Percentiles rank a stretch among this genome's conserved stretches.
Evolutionary conservation across 169 alveolate species (phyloP).

Genomic region (Eimeria maxima): DNA sequence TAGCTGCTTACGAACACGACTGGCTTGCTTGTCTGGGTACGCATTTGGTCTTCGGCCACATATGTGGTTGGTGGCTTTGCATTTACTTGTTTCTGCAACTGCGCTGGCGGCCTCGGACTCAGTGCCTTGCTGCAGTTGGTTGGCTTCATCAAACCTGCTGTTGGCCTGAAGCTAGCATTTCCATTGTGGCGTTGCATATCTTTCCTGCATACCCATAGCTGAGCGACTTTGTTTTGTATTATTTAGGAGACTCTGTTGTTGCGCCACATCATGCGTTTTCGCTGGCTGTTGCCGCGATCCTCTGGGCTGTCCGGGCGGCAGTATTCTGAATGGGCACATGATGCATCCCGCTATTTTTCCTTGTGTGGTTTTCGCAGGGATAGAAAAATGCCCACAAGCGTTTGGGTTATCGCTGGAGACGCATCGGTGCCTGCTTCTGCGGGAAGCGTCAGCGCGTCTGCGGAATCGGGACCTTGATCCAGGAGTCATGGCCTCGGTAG

Average conservation of each 20-base stretch:
- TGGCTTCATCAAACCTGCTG: background rate
- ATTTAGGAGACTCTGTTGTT: background rate
- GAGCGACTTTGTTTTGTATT: background rate
- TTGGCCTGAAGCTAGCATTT: background rate
- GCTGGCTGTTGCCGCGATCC: background rate
- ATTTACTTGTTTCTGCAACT: background rate
- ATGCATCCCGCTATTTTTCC: background rate
- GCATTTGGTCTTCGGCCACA: background rate
- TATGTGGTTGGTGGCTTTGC: background rate
- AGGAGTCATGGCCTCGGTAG: background rate
- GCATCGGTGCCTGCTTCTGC: slow-evolving; percentile 72
- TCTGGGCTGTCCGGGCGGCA: background rate
- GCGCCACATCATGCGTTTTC: background rate
- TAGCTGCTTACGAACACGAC: slow-evolving; percentile 77
- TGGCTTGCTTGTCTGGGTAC: slow-evolving; percentile 75
- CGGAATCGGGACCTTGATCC: slow-evolving; percentile 8
- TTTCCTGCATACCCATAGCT: background rate
- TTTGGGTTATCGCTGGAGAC: slow-evolving; percentile 80
- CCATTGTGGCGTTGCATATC: background rate
- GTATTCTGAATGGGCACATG: background rate
- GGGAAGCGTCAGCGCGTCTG: slow-evolving; percentile 70
- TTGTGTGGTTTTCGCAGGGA: slow-evolving; percentile 52
- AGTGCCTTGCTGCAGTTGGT: background rate
- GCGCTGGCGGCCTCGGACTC: background rate
- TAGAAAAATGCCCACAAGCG: slow-evolving; percentile 82